phyloP scores from a whole-genome alignment of 2,329 filamentous ascomycete genomes.

The Ceratocystis destructans region DNA sequence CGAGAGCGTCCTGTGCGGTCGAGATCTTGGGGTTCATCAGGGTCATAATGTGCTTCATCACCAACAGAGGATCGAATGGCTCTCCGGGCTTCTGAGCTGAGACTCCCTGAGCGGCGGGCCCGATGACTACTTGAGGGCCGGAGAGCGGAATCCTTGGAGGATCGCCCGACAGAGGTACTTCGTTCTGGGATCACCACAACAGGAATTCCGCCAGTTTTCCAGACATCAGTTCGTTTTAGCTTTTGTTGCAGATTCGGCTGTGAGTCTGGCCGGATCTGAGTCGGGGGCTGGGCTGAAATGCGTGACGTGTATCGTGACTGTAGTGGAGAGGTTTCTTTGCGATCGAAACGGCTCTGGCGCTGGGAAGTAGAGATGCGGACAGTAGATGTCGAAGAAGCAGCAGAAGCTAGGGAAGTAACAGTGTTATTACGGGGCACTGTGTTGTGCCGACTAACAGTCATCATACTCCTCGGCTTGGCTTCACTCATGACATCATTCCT shows the following conservation, averaged over 20 bases:
- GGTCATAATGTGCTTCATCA: background rate
- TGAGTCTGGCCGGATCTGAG: conserved; percentile 21
- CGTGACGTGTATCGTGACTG: conserved; percentile 3
- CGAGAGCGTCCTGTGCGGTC: conserved; percentile 20
- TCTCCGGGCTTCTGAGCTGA: background rate
- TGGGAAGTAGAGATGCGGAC: conserved; percentile 2
- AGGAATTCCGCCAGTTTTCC: conserved; percentile 46
- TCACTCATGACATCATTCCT: conserved; percentile 12
- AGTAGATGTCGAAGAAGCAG: background rate
- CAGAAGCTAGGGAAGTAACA: conserved; percentile 1
- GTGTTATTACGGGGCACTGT: conserved; percentile 6
- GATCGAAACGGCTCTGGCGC: background rate
- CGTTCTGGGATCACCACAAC: conserved; percentile 50
- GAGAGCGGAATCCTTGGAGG: conserved; percentile 39
- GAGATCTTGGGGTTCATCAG: background rate
- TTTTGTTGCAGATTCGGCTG: conserved; percentile 25
- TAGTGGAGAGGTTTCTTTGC: conserved; percentile 1
- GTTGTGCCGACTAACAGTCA: background rate
- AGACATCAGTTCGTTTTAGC: conserved; percentile 32
- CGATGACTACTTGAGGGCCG: conserved; percentile 47
- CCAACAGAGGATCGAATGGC: conserved; percentile 23
- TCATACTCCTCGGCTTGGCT: background rate
- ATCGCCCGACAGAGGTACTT: conserved; percentile 36
- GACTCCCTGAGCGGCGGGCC: conserved; percentile 40
- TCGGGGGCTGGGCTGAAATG: background rate